These are phyloP conservation scores for Aspergillus sparsus DNA, from an alignment of 495 filamentous ascomycete genomes.

Conservation along the genomic window DNA sequence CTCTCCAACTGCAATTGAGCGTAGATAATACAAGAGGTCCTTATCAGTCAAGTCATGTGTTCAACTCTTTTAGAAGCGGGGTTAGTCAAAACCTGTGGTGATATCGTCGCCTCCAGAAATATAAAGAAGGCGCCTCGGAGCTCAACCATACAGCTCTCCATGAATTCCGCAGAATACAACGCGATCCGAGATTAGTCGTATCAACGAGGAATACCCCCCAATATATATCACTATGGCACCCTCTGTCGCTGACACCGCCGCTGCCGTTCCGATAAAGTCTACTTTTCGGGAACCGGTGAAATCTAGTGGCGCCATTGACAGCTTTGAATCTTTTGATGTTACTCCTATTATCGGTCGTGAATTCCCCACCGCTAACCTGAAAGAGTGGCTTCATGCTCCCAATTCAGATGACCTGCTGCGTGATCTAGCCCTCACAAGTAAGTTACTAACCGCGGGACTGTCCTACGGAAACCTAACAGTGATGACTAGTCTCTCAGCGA, in stretches of 20 bases:
- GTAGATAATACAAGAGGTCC: background rate
- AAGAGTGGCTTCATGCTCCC: slow-evolving; percentile 58
- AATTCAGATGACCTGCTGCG: slow-evolving; percentile 67
- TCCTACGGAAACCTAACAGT: background rate
- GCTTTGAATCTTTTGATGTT: slow-evolving; percentile 61
- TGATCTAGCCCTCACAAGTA: slow-evolving; percentile 68
- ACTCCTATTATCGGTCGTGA: slow-evolving; percentile 71
- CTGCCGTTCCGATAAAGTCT: background rate
- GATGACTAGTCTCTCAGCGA: slow-evolving; percentile 68
- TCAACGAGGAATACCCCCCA: background rate
- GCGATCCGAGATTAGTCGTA: no score
- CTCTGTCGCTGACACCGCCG: background rate
- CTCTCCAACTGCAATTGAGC: background rate
- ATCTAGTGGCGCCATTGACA: slow-evolving; percentile 52
- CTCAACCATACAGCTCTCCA: no score
- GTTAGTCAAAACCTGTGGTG: background rate
- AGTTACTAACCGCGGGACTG: slow-evolving; percentile 18
- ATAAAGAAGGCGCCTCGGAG: slow-evolving; percentile 1
- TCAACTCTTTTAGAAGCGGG: background rate
- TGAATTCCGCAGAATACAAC: background rate
- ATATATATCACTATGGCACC: background rate
- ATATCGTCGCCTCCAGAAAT: background rate
- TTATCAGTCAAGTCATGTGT: background rate
- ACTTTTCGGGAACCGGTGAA: background rate
- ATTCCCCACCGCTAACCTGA: slow-evolving; percentile 59